Evolutionary conservation across 139 green algal species (phyloP).

Genomic region (Chlorella sorokiniana): DNA sequence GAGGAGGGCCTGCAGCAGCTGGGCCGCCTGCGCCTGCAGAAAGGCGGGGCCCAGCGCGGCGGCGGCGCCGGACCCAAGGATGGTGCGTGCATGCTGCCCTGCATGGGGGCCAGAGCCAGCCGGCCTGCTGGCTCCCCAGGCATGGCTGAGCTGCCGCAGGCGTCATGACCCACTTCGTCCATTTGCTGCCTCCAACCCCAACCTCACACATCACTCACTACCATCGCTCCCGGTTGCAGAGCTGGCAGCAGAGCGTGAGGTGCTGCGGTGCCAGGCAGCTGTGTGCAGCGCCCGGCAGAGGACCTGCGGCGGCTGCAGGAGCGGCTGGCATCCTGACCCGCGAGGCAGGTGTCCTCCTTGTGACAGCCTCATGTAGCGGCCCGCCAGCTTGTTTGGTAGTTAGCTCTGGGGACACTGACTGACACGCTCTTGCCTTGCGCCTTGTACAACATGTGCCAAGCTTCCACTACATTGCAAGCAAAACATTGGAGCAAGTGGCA

Average conservation of each 20-base stretch:
- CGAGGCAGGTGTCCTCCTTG: not conserved
- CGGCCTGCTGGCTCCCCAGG: no score
- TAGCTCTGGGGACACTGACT: no score
- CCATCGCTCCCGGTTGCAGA: not conserved
- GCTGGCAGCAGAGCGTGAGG: conserved; percentile 30
- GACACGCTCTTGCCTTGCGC: no score
- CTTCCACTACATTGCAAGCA: no score
- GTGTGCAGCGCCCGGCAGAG: conserved; percentile 22
- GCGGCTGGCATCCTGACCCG: conserved; percentile 6
- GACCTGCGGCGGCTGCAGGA: conserved; percentile 29
- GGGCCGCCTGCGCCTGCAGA: conserved; percentile 7
- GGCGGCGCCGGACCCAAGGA: not conserved
- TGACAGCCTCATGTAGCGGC: no score
- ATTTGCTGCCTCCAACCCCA: not conserved
- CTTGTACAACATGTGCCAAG: no score
- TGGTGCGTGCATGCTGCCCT: conserved; percentile 6
- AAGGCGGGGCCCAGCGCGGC: not conserved
- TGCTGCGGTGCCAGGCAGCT: conserved; percentile 30
- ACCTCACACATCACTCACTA: not conserved
- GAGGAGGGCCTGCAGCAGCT: conserved; percentile 7
- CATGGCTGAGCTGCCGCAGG: not conserved
- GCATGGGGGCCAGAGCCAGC: no score
- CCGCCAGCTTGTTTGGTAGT: no score
- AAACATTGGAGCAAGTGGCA: no score
- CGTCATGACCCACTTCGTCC: not conserved